Base-by-base conservation (phyloP, 2,329 filamentous ascomycete species). In the Pseudogymnoascus sp. region DNA sequence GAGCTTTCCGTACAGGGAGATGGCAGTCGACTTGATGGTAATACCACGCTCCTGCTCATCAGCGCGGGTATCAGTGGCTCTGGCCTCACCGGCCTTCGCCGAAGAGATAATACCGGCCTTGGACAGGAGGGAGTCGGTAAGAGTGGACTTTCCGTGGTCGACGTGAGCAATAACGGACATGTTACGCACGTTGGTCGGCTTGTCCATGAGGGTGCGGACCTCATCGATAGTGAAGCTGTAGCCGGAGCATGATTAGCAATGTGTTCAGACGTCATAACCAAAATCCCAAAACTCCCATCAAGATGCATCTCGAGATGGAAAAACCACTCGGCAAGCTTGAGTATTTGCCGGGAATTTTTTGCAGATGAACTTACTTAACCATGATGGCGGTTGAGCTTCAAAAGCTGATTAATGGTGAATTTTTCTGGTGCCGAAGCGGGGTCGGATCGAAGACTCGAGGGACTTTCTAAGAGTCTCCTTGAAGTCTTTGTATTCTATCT, bases 141-240 rank as follows among this genome's bases (percentile, higher is more conserved):
- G 87, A 78, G 94, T 99, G 74, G 94, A 99, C 83, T 99, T 99
- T 84, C 94, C 94, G 87, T 99, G 94, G 82, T 99, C 94, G 88
- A 99, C 92, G 84, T 99, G 94, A 80, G 94, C 94, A 91, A 97
- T 97, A 80, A 99, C 94, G 83, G 92, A 97, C 93, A 97, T 97
- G 88, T 97, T 97, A 80, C 84, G 83, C 78, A 88, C 84, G 79
- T 88, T 88, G 76, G 78, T 82, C 72, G 89, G 87, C 81, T 88
- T 87, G 86, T 91, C 88, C 89, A 90, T 90, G 77, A 90, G 80
- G 74, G 66, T 71, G 79, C 88, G 87, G 79, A 92, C 90, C 86
- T 91, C 92, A 79, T 97, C 93, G 82, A 97, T 88, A 76, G 94
- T 97, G 88, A 97, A 97, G 88, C 92, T 97, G 76, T 77, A 71